phyloP scores from a whole-genome alignment of 2,329 filamentous ascomycete species.

The Gyromitra esculenta region DNA sequence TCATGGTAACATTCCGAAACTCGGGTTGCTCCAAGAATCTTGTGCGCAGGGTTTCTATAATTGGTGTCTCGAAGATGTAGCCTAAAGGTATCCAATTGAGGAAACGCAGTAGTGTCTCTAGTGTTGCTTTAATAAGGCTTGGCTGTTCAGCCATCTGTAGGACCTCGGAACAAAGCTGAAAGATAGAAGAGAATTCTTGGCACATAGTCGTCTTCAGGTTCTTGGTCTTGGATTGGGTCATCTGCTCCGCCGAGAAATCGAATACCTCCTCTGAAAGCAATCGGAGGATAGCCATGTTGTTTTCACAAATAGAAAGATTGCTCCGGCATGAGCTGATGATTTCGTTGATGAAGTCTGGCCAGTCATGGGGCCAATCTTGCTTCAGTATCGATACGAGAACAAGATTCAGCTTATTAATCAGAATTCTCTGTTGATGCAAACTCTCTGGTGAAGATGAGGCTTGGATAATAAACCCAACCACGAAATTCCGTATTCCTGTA shows the following conservation, averaged over 20 bases:
- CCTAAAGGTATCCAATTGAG: constrained; percentile 99
- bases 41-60: constrained; percentile 92
- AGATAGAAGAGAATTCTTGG: constrained; percentile 97
- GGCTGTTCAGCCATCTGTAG: constrained; percentile 87
- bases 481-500: constrained; percentile 97
- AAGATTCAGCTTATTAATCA: constrained; percentile 97
- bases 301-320: constrained; percentile 96
- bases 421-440: constrained; percentile 81
- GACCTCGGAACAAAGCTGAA: constrained; percentile 96
- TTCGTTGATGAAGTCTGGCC: constrained; percentile 99
- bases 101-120: constrained; percentile 94
- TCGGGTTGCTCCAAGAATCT: constrained; percentile 92
- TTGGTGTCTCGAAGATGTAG: constrained; percentile 97
- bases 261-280: constrained; percentile 98
- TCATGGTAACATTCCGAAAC: constrained; percentile 95
- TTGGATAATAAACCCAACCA: constrained; percentile 98
- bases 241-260: constrained; percentile 97
- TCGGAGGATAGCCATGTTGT: constrained; percentile 98
- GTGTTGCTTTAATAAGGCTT: constrained; percentile 91
- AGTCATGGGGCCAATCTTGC: constrained; percentile 99
- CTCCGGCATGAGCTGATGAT: constrained; percentile 96
- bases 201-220: constrained; percentile 99
- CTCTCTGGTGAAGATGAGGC: constrained; percentile 89
- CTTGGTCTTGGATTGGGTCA: constrained; percentile 97
- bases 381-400: constrained; percentile 97